phyloP scores from a whole-genome alignment of 306 rosid genomes.

The Pyrus bretschneideri region DNA sequence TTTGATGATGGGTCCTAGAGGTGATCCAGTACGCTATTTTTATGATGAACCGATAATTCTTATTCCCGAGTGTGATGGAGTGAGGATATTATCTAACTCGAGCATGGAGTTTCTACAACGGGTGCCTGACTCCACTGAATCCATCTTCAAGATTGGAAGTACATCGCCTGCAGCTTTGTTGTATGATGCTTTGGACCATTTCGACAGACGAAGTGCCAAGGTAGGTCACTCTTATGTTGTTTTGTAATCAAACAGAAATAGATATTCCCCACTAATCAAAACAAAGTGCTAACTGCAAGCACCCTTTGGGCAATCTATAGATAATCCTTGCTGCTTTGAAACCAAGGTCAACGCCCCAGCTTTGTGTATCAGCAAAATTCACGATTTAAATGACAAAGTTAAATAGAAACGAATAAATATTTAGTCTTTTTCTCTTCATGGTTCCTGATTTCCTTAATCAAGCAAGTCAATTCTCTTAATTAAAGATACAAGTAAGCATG shows the following conservation, averaged over 20 bases:
- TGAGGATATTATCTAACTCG: conserved; percentile 82
- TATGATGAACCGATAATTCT: conserved; percentile 86
- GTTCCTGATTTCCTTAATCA: neutral
- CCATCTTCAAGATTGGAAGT: conserved; percentile 90
- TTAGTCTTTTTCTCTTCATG: neutral
- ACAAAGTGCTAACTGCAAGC: neutral
- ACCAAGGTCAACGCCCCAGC: neutral
- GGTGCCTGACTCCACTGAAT: conserved; percentile 91
- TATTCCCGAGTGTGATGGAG: conserved; percentile 92
- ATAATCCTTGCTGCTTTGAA: neutral
- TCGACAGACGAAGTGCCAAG: conserved; percentile 98
- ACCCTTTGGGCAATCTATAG: neutral
- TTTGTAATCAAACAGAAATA: neutral
- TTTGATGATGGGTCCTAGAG: conserved; percentile 95
- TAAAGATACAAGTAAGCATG: neutral
- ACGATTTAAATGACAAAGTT: neutral
- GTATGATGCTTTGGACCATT: conserved; percentile 95
- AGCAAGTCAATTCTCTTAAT: neutral
- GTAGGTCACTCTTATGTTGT: conserved; percentile 24
- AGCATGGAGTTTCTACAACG: conserved; percentile 90
- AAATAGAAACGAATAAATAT: neutral
- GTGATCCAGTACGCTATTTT: conserved; percentile 79
- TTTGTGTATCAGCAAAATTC: neutral
- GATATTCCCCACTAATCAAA: neutral
- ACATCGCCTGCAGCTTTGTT: conserved; percentile 94